Evolutionary conservation across 768 basidiomycete genomes (phyloP), one percentile per base, ranked within the genome.

Genomic region (Rhodotorula taiwanensis): DNA sequence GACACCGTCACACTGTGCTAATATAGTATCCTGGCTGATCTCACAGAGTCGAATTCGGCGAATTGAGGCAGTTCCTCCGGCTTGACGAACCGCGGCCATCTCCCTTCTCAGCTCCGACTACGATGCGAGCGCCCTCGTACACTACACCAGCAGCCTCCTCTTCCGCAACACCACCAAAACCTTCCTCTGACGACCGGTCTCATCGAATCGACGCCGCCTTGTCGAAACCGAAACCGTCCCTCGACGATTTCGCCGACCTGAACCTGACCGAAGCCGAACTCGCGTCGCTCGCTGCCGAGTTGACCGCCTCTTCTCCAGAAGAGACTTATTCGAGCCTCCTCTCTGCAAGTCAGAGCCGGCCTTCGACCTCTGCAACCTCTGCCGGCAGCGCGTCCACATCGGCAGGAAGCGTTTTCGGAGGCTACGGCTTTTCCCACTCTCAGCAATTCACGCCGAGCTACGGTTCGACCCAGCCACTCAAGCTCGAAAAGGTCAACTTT

Each of bases 11-110:
- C n/a, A n/a, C n/a, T n/a, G n/a, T n/a, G n/a, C n/a, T n/a, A n/a
- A n/a, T n/a, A n/a, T n/a, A n/a, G n/a, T n/a, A 30, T 25, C 25
- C 8, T 39, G 25, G 6, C 42, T 31, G 33, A 18, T 30, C 21
- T 3, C 5, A 15, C 58, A 71, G 70, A 13, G 71, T 71, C 59
- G 71, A 71, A 52, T 69, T 66, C n/a, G 71, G 71, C 31, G 71
- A 71, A 43, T 53, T 71, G 21, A 58, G 68, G 11, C 71, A 71
- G 34, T 64, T 53, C 62, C 52, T 57, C 5, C 55, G 55, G 27
- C 55, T 57, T 28, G 43, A 52, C 45, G 23, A 10, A 4, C 25
- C 9, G 36, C 53, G 8, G 36, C 45, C 21, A 20, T 31, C 27
- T 5, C n/a, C 1, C 25, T 33, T n/a, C 43, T 20, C 21, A 15